Base-by-base conservation (phyloP, 2,329 filamentous ascomycete species). In the Colletotrichum nymphaeae region DNA sequence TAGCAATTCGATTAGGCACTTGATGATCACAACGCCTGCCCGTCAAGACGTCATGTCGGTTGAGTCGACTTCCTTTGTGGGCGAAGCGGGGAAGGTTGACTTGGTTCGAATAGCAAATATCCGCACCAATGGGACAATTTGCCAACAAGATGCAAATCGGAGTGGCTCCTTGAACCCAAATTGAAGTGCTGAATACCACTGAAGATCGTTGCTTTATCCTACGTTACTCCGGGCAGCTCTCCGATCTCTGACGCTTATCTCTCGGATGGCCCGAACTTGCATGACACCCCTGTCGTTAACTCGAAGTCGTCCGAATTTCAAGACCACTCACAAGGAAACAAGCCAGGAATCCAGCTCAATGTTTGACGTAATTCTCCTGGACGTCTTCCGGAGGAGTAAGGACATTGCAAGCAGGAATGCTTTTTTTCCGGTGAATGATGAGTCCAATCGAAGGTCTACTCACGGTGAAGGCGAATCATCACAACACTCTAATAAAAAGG, bases 181-280 rank as follows among this genome's bases (percentile, higher is more conserved):
- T 24, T 53, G 35, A 26, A 22, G 42, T 26, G 66, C 55, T 68
- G 56, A 42, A 55, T 42, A 14, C 14, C 37, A 42, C 37, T 16
- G 14, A 42, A 42, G 37, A 42, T 42, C 37, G 37, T 28, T 30
- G 57, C 46, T 22, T 19, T 55, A 63, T 62, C 57, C 53, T 56
- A 68, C 57, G 57, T 68, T 62, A 60, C 66, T 14, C 62, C 66
- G 66, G 66, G 24, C 24, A 28, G 37, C 30, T 24, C 22, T 46
- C 58, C 59, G 32, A 57, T 49, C n/a, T 49, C 37, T 22, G 49
- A 4, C 16, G 24, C 32, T 55, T 57, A 6, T 30, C 30, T 12
- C 42, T 7, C 65, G 12, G 30, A 28, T 67, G 57, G 42, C 57
- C 16, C 58, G 57, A 22, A 63, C 49, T 11, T 60, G 56, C 30